Evolutionary conservation across 1,284 basidiomycete species (phyloP).

Genomic region (Fomitopsis pinicola): DNA sequence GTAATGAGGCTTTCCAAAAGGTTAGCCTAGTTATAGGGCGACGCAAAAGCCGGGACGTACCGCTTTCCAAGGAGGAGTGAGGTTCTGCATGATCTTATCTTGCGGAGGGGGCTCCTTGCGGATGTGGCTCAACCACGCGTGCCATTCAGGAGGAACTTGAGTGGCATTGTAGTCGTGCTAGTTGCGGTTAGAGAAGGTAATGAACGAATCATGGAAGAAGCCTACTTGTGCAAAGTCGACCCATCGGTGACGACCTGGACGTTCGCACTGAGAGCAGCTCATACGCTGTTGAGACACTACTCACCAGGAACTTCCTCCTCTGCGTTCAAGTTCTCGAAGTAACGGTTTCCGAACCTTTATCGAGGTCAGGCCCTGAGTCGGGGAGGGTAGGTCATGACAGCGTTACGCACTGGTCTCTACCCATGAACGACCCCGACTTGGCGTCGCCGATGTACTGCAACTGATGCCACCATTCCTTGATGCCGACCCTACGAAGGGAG

Average conservation of each 20-base stretch:
- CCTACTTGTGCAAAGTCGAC: slow-evolving; percentile 83
- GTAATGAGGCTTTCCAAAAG: slow-evolving; percentile 54
- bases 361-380: background rate
- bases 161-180: slow-evolving; percentile 85
- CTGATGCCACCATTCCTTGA: slow-evolving; percentile 82
- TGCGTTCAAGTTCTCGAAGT: slow-evolving; percentile 85
- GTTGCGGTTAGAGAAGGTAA: background rate
- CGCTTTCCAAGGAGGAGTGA: slow-evolving; percentile 76
- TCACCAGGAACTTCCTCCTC: slow-evolving; percentile 83
- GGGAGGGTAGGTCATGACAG: background rate
- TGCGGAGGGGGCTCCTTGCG: slow-evolving; percentile 75
- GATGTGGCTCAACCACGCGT: slow-evolving; percentile 91
- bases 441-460: slow-evolving; percentile 90
- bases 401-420: slow-evolving; percentile 72
- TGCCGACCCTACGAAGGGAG: slow-evolving; percentile 68
- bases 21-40: background rate
- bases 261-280: background rate
- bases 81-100: slow-evolving; percentile 67
- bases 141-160: slow-evolving; percentile 93
- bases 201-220: background rate
- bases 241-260: slow-evolving; percentile 86
- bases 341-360: slow-evolving; percentile 81
- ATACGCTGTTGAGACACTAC: slow-evolving; percentile 17
- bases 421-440: slow-evolving; percentile 77
- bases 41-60: slow-evolving; percentile 44